Evolutionary conservation across 1,284 basidiomycete genomes (phyloP).

Genomic region (Trichosporon sp.): DNA sequence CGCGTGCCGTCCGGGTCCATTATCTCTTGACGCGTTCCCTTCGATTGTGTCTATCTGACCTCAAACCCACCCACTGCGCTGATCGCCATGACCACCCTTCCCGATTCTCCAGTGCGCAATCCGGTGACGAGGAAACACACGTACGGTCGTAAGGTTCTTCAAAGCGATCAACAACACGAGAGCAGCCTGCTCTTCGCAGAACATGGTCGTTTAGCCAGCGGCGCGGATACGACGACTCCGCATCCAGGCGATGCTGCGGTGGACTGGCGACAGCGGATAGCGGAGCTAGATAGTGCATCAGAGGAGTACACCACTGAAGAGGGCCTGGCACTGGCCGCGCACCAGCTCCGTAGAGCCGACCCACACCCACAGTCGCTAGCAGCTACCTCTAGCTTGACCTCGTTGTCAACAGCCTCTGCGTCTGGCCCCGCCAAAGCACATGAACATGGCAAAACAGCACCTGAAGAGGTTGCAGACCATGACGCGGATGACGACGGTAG

Average conservation of each 20-base stretch:
- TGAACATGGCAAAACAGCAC: neutral
- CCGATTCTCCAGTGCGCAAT: neutral
- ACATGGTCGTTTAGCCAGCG: too few relatives aligned
- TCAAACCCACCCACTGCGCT: neutral
- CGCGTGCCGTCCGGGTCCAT: constrained; percentile 1
- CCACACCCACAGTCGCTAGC: neutral
- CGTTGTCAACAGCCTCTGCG: neutral
- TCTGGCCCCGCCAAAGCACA: neutral
- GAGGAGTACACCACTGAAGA: neutral
- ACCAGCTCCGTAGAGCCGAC: neutral
- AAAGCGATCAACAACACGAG: neutral
- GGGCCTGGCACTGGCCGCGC: neutral
- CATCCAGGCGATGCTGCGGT: neutral
- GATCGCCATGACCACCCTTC: neutral
- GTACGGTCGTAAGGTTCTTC: neutral
- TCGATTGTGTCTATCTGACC: neutral
- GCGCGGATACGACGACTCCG: too few relatives aligned
- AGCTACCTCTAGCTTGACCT: neutral
- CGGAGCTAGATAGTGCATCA: neutral
- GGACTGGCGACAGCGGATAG: constrained; percentile 1
- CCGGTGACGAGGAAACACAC: neutral
- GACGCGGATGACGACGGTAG: neutral
- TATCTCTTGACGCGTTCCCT: neutral
- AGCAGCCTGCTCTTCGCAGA: neutral
- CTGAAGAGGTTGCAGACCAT: neutral